These are phyloP conservation scores for Fusarium begoniae DNA, from an alignment of 2,329 filamentous ascomycete genomes.

Conservation along the genomic window DNA sequence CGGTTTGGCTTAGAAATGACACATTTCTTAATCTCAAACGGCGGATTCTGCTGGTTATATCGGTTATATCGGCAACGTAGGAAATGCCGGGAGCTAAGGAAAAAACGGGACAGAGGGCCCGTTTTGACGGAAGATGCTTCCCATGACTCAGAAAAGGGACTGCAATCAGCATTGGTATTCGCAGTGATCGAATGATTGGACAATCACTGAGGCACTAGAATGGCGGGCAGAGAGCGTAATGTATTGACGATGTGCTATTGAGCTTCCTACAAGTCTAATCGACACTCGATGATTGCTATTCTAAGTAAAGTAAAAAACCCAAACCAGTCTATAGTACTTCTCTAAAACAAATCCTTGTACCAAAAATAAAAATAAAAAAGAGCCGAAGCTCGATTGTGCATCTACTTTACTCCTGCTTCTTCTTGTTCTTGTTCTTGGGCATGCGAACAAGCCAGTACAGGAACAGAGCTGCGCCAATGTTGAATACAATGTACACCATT, in stretches of 20 bases:
- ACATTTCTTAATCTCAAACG: neutral
- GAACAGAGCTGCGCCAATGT: constrained; percentile 58
- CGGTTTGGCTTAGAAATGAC: neutral
- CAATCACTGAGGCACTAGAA: neutral
- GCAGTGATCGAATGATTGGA: rapidly evolving
- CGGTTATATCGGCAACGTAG: constrained; percentile 8
- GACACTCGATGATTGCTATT: neutral
- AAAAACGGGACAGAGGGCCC: neutral
- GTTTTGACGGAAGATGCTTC: neutral
- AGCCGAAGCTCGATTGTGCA: neutral
- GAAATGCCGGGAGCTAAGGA: neutral
- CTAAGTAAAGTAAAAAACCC: constrained; percentile 4
- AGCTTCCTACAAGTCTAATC: neutral
- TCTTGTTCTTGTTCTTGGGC: constrained; percentile 48
- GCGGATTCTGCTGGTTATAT: neutral
- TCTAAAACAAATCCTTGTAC: neutral
- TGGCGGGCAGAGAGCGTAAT: neutral
- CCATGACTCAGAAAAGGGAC: neutral
- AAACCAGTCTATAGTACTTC: constrained; percentile 9
- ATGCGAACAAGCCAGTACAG: constrained; percentile 61
- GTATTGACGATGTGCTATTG: neutral
- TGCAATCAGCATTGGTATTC: neutral
- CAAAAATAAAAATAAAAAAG: constrained; percentile 10
- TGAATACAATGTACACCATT: constrained; percentile 63
- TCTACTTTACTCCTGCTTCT: constrained; percentile 10